Base-by-base conservation (phyloP, 1,284 basidiomycete genomes). In the Ustilago shanxiensis region DNA sequence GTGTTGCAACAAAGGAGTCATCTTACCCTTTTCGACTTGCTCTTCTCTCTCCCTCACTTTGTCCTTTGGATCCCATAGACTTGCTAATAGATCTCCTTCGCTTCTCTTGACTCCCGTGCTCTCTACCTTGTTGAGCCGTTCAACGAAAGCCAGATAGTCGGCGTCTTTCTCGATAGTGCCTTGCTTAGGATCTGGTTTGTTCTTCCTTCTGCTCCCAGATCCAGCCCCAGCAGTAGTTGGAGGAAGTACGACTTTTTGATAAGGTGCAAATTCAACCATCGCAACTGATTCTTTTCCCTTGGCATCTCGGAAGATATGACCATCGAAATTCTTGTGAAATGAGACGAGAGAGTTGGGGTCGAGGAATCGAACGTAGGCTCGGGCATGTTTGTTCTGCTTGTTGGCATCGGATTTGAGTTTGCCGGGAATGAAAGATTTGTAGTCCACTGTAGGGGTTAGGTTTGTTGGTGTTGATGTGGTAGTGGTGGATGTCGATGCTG, bases 291-390 rank as follows among this genome's bases (percentile, higher is more conserved):
- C 93, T 80, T 92, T 92, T 11, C 95, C 95, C 76, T 93, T 89
- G 88, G 95, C 95, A 86, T 98, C 94, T 72, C 92, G 89, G 85
- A 96, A 98, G 35, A 93, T 66, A 88, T 98, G 95, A 0, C 95
- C 95, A 82, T 98, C 94, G 81, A 95, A 99, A 24, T 90, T 93
- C 24, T 89, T 88, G 82, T 93, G 93, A 81, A 99, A 98, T 1
- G 87, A 86, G 6, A 92, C 89, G 11, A 98, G 87, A 4, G 89
- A 87, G 16, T 93, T 91, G 44, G 92, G 90, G 29, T 88, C 89
- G 87, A 90, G 92, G 90, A 98, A 98, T 5, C 92, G 91, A 64
- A 98, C 92, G 85, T 98, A 98, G 13, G 96, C 96, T 29, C 95
- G 90, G 31, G 95, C 95, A 45, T 69, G 68, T 47, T 68, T 64